Evolutionary conservation across 345 rosid genomes (phyloP), one percentile per base, ranked within the genome.

Genomic region (Arabis hirsuta): DNA sequence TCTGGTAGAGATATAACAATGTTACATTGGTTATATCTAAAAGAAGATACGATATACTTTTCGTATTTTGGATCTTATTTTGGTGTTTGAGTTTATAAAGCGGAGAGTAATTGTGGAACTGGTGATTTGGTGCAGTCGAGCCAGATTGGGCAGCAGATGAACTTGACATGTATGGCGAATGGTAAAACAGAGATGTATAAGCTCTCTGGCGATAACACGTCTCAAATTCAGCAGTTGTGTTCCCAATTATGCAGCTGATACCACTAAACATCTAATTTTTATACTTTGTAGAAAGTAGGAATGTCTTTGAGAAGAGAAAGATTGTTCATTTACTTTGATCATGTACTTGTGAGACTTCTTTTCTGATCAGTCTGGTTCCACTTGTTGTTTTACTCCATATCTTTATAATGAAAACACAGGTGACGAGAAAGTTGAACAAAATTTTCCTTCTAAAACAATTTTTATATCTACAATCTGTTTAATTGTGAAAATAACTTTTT

Each of bases 121-220:
- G 65, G 32, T 76, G 60, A 29, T 47, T 12, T 69, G 47, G 55
- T 88, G 84, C 90, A 89, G 98, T 74, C 83, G 14, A 83, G 50
- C 60, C 77, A 75, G 61, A 11, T 78, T 0, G 90, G 91, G 68
- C 78, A 71, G 60, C 78, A 81, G 34, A 62, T 86, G 65, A 84
- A 85, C 79, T 45, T 91, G 85, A 86, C 95, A 7, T 94, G 98
- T 83, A 32, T 74, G 3, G 74, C 78, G 42, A 81, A 73, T 0
- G 85, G 96, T 50, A 86, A 67, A 76, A 86, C 74, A 71, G 48
- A 72, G 12, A 52, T 67, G 44, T 88, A 79, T 69, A 11, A 64
- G 12, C 26, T 84, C 60, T 14, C 77, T 2, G 70, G 27, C 1
- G 71, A 76, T 29, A 64, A 31, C 41, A 14, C 58, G 24, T 70